Conservation (phyloP, 768 basidiomycete genomes). For the Mycena rosella region DNA sequence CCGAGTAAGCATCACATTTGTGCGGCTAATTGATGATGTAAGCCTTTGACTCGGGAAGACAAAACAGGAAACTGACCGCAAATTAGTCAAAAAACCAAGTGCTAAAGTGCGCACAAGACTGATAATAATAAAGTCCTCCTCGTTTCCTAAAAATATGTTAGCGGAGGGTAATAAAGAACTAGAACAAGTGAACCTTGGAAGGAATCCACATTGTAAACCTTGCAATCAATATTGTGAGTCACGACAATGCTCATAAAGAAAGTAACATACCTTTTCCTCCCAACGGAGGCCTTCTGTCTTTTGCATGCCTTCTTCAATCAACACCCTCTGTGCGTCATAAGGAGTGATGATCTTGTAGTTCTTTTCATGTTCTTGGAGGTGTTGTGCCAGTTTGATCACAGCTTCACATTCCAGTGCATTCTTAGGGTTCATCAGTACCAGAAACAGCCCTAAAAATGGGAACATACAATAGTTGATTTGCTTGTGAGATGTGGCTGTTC, state of each 20-base stretch:
- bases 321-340: conserved; percentile 78
- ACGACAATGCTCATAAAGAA: conserved; percentile 15
- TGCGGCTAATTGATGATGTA: conserved; percentile 51
- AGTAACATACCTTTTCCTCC: conserved; percentile 72
- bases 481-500: conserved; percentile 43
- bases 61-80: conserved; percentile 46
- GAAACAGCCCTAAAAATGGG: conserved; percentile 16
- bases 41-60: not conserved
- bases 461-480: conserved; percentile 53
- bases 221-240: conserved; percentile 12
- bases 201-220: conserved; percentile 37
- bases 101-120: conserved; percentile 71
- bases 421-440: conserved; percentile 50
- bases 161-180: conserved; percentile 8
- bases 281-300: conserved; percentile 61
- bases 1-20: conserved; percentile 91
- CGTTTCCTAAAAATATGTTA: conserved; percentile 71
- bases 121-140: conserved; percentile 83
- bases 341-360: conserved; percentile 81
- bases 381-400: conserved; percentile 67
- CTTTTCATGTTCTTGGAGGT: conserved; percentile 63
- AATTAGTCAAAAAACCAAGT: conserved; percentile 76
- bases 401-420: conserved; percentile 70
- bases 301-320: conserved; percentile 70
- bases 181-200: conserved; percentile 25